Evolutionary conservation across 164 flowering plant genomes (phyloP).

Genomic region (Vitis vinifera): ASM3070453v1 NC_081807.1:4623001-4623500

Average conservation of each 20-base stretch:
- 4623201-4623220: constrained; percentile 4
- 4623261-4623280: constrained; percentile 41
- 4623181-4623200: neutral
- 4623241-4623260: constrained; percentile 11
- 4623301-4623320: constrained; percentile 24
- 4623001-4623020: too few relatives aligned
- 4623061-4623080: too few relatives aligned
- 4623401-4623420: constrained; percentile 66
- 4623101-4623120: too few relatives aligned
- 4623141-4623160: too few relatives aligned
- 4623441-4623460: constrained; percentile 45
- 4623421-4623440: constrained; percentile 74
- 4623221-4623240: neutral
- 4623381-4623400: constrained; percentile 19
- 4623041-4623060: too few relatives aligned
- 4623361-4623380: neutral
- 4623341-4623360: constrained; percentile 31
- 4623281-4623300: constrained; percentile 36
- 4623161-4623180: too few relatives aligned
- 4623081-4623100: too few relatives aligned
- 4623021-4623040: too few relatives aligned
- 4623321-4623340: constrained; percentile 31
- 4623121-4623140: too few relatives aligned
- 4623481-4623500: constrained; percentile 41
- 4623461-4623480: constrained; percentile 24